Percentiles rank a stretch among this genome's conserved stretches.
phyloP scores from a whole-genome alignment of 75 land plant species.

The Selaginella tamariscina region DNA sequence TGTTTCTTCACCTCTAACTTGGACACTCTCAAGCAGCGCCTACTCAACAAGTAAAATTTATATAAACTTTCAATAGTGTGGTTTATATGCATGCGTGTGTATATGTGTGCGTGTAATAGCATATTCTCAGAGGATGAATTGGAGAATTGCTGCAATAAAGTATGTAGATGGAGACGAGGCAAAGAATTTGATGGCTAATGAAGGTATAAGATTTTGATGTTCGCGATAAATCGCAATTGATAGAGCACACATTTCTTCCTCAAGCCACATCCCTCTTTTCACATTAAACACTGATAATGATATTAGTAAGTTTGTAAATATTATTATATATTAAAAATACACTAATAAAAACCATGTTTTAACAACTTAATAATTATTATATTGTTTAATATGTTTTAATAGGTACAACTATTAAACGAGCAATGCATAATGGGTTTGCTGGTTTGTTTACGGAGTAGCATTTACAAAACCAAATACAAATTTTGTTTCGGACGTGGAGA shows the following conservation, averaged over 20 bases:
- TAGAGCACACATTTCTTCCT: slow-evolving; percentile 62
- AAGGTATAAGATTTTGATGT: slow-evolving; percentile 76
- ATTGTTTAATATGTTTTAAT: slow-evolving; percentile 12
- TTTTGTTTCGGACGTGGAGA: slow-evolving; percentile 57
- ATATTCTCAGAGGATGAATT: no score
- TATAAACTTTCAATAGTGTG: no score
- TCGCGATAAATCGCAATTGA: slow-evolving; percentile 64
- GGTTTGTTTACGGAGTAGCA: slow-evolving; percentile 79
- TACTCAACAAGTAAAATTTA: no score
- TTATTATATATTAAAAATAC: background rate
- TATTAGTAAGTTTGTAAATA: slow-evolving; percentile 28
- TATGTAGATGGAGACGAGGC: slow-evolving; percentile 69
- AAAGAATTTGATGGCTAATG: slow-evolving; percentile 45
- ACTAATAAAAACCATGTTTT: background rate
- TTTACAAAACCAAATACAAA: slow-evolving; percentile 85
- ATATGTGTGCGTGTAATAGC: no score
- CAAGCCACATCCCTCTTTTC: slow-evolving; percentile 69
- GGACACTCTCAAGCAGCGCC: no score
- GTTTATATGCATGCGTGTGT: no score
- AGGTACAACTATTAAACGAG: slow-evolving; percentile 70
- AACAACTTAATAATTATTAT: background rate
- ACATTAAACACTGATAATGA: slow-evolving; percentile 75
- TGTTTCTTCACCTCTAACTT: no score
- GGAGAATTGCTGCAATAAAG: slow-evolving; percentile 72
- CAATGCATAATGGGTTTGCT: slow-evolving; percentile 73